These are phyloP conservation scores for Chernovozyma sophiae-reginae DNA, from an alignment of 1,139 yeast genomes.

Conservation along the genomic window DNA sequence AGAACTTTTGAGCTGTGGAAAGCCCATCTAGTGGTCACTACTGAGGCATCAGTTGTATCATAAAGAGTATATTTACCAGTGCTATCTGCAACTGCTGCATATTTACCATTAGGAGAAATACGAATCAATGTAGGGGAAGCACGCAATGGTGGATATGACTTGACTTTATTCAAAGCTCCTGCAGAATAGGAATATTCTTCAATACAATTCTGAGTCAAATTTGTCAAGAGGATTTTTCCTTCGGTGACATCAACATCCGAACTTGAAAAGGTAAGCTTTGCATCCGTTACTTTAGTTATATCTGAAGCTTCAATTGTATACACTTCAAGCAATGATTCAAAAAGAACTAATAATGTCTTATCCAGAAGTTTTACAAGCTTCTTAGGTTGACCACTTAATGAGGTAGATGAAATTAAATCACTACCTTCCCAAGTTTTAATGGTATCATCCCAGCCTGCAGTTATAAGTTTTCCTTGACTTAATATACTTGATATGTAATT, in stretches of 20 bases:
- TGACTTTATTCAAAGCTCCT: conserved; percentile 12
- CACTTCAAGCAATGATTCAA: conserved; percentile 42
- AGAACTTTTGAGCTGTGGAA: conserved; percentile 84
- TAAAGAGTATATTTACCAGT: conserved; percentile 80
- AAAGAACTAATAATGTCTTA: conserved; percentile 37
- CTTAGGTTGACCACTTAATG: conserved; percentile 62
- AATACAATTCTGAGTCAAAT: conserved; percentile 35
- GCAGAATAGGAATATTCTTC: conserved; percentile 20
- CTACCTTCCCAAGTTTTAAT: conserved; percentile 43
- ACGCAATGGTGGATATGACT: conserved; percentile 46
- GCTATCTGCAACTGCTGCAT: conserved; percentile 80
- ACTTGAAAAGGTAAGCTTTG: conserved; percentile 32
- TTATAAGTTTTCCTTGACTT: conserved; percentile 30
- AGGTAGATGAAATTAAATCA: conserved; percentile 20
- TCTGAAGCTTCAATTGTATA: conserved; percentile 21
- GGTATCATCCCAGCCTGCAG: conserved; percentile 91
- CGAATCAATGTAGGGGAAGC: conserved; percentile 60
- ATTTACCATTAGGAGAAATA: conserved; percentile 66
- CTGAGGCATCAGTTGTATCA: conserved; percentile 47
- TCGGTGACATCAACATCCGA: conserved; percentile 37
- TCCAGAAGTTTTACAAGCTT: conserved; percentile 33
- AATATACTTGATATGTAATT: conserved; percentile 54
- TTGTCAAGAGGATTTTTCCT: conserved; percentile 46
- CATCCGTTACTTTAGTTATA: conserved; percentile 18
- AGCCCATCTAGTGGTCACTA: conserved; percentile 90